A percentile compares a stretch with the other conserved stretches of the same genome.
Conservation (phyloP, 75 land plant genomes). For the Picea glauca region DNA sequence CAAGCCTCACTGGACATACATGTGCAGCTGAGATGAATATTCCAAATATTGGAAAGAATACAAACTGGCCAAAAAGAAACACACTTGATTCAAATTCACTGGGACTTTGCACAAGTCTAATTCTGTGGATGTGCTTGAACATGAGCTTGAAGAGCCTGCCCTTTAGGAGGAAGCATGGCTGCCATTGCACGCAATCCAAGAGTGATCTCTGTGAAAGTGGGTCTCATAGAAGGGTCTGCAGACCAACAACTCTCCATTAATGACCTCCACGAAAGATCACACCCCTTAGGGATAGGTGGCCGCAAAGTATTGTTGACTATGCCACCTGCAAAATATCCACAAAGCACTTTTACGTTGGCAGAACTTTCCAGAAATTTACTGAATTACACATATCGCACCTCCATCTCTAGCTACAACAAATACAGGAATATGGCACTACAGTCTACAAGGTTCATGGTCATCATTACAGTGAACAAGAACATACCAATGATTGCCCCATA, state of each 20-base stretch:
- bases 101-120: too few species aligned
- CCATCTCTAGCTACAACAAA: conserved; percentile 1
- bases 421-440: not conserved
- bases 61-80: too few species aligned
- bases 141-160: conserved; percentile 4
- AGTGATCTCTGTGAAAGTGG: conserved; percentile 66
- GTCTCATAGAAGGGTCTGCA: conserved; percentile 48
- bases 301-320: conserved; percentile 68
- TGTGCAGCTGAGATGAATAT: too few species aligned
- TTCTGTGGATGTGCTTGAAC: too few species aligned
- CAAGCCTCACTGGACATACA: too few species aligned
- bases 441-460: not conserved
- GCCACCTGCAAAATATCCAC: conserved; percentile 42
- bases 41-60: too few species aligned
- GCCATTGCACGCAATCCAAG: conserved; percentile 43
- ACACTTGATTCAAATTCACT: too few species aligned
- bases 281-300: conserved; percentile 53
- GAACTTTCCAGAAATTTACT: not conserved
- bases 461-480: not conserved
- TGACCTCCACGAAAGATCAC: conserved; percentile 63
- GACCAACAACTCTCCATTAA: conserved; percentile 78
- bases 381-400: not conserved
- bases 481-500: conserved; percentile 94
- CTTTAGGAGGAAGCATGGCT: conserved; percentile 23
- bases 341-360: not conserved